Evolutionary conservation across 306 rosid species (phyloP).

Genomic region (Sphenostylis stenocarpa): DNA sequence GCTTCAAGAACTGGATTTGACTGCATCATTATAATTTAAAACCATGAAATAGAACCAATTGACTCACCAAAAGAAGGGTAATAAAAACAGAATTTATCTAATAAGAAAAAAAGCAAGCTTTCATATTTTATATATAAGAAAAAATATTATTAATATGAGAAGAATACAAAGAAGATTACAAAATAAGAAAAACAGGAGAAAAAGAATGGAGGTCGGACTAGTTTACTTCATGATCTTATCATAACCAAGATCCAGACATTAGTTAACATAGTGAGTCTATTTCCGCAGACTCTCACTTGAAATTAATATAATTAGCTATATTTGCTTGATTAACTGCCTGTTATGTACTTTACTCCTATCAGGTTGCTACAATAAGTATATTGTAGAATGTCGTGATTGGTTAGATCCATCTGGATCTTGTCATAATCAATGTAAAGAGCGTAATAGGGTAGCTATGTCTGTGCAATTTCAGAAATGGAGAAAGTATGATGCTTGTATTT

Average conservation of each 20-base stretch:
- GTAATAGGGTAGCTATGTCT: not conserved
- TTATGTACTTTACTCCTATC: conserved; percentile 4
- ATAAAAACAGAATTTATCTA: conserved; percentile 18
- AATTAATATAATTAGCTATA: not conserved
- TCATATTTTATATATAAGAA: not conserved
- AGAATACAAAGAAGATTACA: conserved; percentile 7
- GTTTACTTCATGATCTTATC: conserved; percentile 16
- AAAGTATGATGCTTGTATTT: not conserved
- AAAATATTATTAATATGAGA: conserved; percentile 7
- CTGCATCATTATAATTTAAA: conserved; percentile 50
- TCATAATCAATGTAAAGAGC: not conserved
- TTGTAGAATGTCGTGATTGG: conserved; percentile 14
- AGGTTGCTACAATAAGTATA: conserved; percentile 5
- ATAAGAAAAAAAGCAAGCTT: not conserved
- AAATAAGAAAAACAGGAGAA: conserved; percentile 2
- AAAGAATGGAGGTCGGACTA: conserved; percentile 15
- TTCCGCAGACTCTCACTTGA: conserved; percentile 10
- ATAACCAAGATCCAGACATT: conserved; percentile 5
- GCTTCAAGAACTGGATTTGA: conserved; percentile 99
- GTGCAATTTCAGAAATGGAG: not conserved
- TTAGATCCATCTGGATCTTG: not conserved
- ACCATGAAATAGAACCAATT: conserved; percentile 18
- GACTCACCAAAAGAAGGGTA: conserved; percentile 12
- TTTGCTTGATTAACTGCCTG: conserved; percentile 19
- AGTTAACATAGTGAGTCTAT: not conserved